These are phyloP conservation scores for Trichosanthes truncata DNA, from an alignment of 306 rosid species.

Conservation along the genomic window DNA sequence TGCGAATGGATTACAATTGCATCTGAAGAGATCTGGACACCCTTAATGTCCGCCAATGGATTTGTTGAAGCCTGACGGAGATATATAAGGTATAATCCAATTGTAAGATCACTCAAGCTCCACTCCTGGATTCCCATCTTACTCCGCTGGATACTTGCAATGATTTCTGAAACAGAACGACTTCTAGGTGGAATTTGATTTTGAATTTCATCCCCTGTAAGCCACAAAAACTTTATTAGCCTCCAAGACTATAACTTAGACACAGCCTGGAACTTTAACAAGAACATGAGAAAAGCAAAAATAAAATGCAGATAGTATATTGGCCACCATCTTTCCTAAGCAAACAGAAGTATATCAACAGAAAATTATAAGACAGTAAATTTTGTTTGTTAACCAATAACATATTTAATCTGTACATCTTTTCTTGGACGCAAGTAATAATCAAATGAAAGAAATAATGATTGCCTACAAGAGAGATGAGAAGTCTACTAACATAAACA, in stretches of 20 bases:
- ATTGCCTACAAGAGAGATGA: constrained; percentile 9
- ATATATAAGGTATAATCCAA: constrained; percentile 80
- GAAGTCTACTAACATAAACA: constrained; percentile 24
- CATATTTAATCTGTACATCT: neutral
- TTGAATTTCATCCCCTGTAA: constrained; percentile 46
- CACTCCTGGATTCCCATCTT: constrained; percentile 84
- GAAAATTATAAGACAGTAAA: neutral
- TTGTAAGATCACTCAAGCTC: constrained; percentile 91
- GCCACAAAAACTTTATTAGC: constrained; percentile 12
- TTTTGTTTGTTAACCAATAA: neutral
- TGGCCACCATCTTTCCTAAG: neutral
- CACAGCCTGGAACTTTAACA: neutral
- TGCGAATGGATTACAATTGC: constrained; percentile 41
- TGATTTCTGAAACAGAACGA: constrained; percentile 68
- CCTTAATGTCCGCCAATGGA: constrained; percentile 54
- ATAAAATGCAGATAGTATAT: neutral
- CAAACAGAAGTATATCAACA: constrained; percentile 3
- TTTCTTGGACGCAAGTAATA: neutral
- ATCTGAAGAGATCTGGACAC: constrained; percentile 59
- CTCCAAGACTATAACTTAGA: constrained; percentile 4
- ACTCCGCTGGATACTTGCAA: constrained; percentile 64
- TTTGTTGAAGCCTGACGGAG: constrained; percentile 77
- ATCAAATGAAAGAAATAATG: neutral
- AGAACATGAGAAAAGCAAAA: neutral
- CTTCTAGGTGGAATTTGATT: constrained; percentile 38